A percentile compares a stretch with the other conserved stretches of the same genome.
Evolutionary conservation across 108 stramenopile genomes (phyloP).

Genomic region (Skeletonema costatum): DNA sequence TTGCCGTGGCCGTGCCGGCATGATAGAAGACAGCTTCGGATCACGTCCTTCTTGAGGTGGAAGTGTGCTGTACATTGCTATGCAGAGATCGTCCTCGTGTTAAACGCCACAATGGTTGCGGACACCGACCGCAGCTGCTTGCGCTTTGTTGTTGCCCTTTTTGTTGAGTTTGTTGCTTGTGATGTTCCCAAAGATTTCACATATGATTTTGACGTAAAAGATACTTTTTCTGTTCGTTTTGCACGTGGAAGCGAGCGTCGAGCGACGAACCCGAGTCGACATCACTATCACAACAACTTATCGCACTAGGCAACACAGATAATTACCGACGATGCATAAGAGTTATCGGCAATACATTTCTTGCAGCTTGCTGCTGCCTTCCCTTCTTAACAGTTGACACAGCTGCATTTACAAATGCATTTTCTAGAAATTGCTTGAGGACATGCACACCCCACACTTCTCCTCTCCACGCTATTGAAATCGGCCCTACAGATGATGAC

Average conservation of each 20-base stretch:
- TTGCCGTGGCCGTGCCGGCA: neutral
- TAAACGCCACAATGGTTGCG: no score
- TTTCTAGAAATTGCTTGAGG: neutral
- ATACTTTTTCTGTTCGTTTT: neutral
- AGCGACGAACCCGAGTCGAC: no score
- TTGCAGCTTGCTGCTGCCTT: neutral
- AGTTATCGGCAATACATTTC: neutral
- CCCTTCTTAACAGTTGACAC: neutral
- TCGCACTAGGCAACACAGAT: no score
- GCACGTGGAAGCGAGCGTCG: neutral
- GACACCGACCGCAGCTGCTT: neutral
- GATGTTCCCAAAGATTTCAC: no score
- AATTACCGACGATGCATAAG: neutral
- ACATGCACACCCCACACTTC: neutral
- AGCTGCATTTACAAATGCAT: neutral
- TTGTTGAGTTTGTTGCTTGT: no score
- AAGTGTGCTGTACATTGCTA: neutral
- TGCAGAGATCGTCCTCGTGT: no score
- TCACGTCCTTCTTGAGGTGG: neutral
- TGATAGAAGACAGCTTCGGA: neutral
- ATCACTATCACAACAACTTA: no score
- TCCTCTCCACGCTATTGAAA: conserved; percentile 9
- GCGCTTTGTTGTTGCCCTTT: no score
- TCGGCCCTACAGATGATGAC: conserved; percentile 43
- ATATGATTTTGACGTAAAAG: neutral